A percentile compares a stretch with the other conserved stretches of the same genome.
Evolutionary conservation across 2,329 filamentous ascomycete species (phyloP).

Genomic region (Torrubiella hemipterigena): DNA sequence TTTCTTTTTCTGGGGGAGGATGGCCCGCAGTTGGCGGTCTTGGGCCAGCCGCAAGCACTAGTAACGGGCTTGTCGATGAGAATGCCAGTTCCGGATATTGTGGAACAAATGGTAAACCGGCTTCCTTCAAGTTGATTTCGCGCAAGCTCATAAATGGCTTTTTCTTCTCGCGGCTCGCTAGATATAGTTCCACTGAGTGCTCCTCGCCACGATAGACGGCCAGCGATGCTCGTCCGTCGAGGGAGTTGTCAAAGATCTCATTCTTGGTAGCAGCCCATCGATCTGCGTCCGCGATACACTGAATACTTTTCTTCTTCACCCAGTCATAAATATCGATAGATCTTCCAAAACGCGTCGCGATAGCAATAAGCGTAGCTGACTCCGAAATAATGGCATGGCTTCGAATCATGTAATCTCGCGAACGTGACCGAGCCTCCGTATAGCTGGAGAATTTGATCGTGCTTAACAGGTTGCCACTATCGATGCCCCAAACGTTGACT

Average conservation of each 20-base stretch:
- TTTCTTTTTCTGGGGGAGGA: conserved; percentile 24
- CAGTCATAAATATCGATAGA: conserved; percentile 27
- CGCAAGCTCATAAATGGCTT: conserved; percentile 23
- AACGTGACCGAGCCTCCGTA: conserved; percentile 23
- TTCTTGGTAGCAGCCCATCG: conserved; percentile 24
- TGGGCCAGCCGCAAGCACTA: conserved; percentile 25
- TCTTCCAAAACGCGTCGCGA: conserved; percentile 26
- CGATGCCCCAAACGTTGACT: conserved; percentile 81
- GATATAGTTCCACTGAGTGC: conserved; percentile 20
- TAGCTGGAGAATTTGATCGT: conserved; percentile 26
- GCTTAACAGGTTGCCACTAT: conserved; percentile 62
- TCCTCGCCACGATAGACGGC: conserved; percentile 21
- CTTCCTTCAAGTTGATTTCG: conserved; percentile 21
- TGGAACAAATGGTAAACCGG: conserved; percentile 22
- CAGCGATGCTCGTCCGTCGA: conserved; percentile 20
- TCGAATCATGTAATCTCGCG: conserved; percentile 29
- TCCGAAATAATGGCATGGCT: conserved; percentile 29
- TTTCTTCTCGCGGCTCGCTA: conserved; percentile 16
- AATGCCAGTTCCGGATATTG: conserved; percentile 27
- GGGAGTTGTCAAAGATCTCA: conserved; percentile 20
- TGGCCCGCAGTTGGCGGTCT: conserved; percentile 23
- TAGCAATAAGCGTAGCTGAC: conserved; percentile 21
- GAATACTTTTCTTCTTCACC: conserved; percentile 24
- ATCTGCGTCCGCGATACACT: conserved; percentile 23
- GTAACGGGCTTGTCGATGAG: conserved; percentile 24